Conservation (phyloP, 1,139 yeast species). For the Zygotorulaspora mrakii region DNA sequence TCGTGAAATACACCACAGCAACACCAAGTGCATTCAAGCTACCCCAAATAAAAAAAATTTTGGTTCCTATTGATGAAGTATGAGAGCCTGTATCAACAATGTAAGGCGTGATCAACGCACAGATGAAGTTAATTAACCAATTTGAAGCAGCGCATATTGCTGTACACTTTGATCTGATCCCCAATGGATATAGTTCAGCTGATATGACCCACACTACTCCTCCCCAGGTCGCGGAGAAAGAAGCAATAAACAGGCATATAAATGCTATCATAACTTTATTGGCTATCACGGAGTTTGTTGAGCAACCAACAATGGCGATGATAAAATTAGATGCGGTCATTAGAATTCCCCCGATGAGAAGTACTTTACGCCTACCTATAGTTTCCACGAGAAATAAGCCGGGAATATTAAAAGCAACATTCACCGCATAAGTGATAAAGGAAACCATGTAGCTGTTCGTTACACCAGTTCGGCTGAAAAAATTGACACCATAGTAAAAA, state of each 20-base stretch:
- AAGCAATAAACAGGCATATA: slow-evolving; percentile 72
- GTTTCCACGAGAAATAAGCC: slow-evolving; percentile 67
- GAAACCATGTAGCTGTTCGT: slow-evolving; percentile 61
- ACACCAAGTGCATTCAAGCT: slow-evolving; percentile 59
- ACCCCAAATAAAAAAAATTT: slow-evolving; percentile 76
- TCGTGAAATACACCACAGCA: slow-evolving; percentile 55
- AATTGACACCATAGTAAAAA: slow-evolving; percentile 74
- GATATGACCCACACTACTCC: slow-evolving; percentile 77
- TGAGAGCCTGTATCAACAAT: slow-evolving; percentile 60
- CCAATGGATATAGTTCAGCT: slow-evolving; percentile 74
- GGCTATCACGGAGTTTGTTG: slow-evolving; percentile 46
- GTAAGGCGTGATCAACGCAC: slow-evolving; percentile 73
- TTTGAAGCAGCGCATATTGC: slow-evolving; percentile 73
- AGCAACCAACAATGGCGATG: slow-evolving; percentile 63
- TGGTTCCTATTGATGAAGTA: slow-evolving; percentile 62
- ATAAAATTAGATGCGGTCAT: slow-evolving; percentile 61
- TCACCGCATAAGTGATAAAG: slow-evolving; percentile 66
- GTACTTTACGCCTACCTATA: slow-evolving; percentile 59
- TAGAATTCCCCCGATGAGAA: slow-evolving; percentile 59
- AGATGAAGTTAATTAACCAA: slow-evolving; percentile 77
- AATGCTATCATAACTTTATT: slow-evolving; percentile 76
- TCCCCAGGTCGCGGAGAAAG: slow-evolving; percentile 86
- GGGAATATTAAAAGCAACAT: slow-evolving; percentile 65
- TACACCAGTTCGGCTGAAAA: slow-evolving; percentile 61
- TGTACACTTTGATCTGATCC: slow-evolving; percentile 77